These are phyloP conservation scores for Yamadazyma tumulicola DNA, from an alignment of 805 yeast genomes.

Conservation along the genomic window DNA sequence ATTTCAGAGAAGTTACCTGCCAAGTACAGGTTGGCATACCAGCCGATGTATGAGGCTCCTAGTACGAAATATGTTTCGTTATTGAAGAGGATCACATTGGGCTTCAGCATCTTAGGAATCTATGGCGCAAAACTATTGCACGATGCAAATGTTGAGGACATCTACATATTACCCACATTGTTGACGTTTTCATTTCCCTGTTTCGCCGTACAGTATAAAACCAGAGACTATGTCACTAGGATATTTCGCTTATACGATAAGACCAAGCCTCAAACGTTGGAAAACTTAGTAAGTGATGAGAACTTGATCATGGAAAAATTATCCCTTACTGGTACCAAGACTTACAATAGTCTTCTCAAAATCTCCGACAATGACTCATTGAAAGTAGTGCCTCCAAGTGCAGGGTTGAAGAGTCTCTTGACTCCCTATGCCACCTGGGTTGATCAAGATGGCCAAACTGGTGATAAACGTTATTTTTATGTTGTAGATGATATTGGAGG, in stretches of 20 bases:
- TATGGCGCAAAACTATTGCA: slow-evolving; percentile 60
- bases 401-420: slow-evolving; percentile 7
- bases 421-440: slow-evolving; percentile 36
- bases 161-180: slow-evolving; percentile 43
- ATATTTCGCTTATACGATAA: slow-evolving; percentile 68
- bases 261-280: slow-evolving; percentile 60
- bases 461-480: slow-evolving; percentile 42
- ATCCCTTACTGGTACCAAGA: slow-evolving; percentile 60
- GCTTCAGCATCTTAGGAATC: slow-evolving; percentile 57
- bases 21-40: slow-evolving; percentile 52
- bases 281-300: slow-evolving; percentile 59
- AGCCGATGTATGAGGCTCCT: slow-evolving; percentile 65
- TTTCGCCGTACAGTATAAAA: slow-evolving; percentile 44
- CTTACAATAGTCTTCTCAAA: slow-evolving; percentile 58
- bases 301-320: slow-evolving; percentile 65
- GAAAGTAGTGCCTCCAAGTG: slow-evolving; percentile 24
- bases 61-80: slow-evolving; percentile 58
- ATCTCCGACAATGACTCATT: slow-evolving; percentile 37
- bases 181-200: slow-evolving; percentile 56
- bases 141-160: slow-evolving; percentile 50
- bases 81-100: slow-evolving; percentile 58
- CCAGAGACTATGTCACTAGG: slow-evolving; percentile 66
- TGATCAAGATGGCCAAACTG: slow-evolving; percentile 34
- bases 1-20: slow-evolving; percentile 46
- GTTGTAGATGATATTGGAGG: slow-evolving; percentile 78